Conservation (phyloP, 2,329 filamentous ascomycete genomes). For the Mycosphaerella arachidis region DNA sequence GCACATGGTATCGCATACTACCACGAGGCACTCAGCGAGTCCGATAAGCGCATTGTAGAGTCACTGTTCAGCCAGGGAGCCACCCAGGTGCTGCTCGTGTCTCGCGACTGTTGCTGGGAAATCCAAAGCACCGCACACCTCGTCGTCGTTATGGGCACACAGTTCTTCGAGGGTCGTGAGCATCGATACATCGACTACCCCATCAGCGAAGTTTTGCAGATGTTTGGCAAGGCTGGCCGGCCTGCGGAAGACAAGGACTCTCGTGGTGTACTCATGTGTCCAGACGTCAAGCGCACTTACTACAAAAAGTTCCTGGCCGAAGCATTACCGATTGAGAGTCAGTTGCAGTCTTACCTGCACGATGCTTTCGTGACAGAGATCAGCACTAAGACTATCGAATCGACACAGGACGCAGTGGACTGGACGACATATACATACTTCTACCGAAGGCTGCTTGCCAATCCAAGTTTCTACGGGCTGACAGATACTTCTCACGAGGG, state of each 20-base stretch:
- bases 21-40: conserved; percentile 83
- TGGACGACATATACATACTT: conserved; percentile 99
- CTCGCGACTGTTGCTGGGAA: conserved; percentile 94
- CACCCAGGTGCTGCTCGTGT: conserved; percentile 77
- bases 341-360: conserved; percentile 84
- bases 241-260: conserved; percentile 73
- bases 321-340: conserved; percentile 90
- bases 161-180: conserved; percentile 94
- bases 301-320: conserved; percentile 99
- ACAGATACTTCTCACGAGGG: conserved; percentile 85
- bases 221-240: conserved; percentile 90
- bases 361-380: conserved; percentile 97
- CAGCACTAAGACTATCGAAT: conserved; percentile 91
- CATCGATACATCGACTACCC: conserved; percentile 97
- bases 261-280: conserved; percentile 93
- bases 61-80: conserved; percentile 86
- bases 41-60: conserved; percentile 89
- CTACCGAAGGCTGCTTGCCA: conserved; percentile 88
- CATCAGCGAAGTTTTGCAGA: conserved; percentile 88
- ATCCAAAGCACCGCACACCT: conserved; percentile 82
- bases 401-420: conserved; percentile 93
- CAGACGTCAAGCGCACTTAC: conserved; percentile 89
- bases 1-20: conserved; percentile 96
- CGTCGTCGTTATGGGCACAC: conserved; percentile 94
- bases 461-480: conserved; percentile 93